Evolutionary conservation across 257 asterid genomes (phyloP).

Genomic region (Rehmannia glutinosa): DNA sequence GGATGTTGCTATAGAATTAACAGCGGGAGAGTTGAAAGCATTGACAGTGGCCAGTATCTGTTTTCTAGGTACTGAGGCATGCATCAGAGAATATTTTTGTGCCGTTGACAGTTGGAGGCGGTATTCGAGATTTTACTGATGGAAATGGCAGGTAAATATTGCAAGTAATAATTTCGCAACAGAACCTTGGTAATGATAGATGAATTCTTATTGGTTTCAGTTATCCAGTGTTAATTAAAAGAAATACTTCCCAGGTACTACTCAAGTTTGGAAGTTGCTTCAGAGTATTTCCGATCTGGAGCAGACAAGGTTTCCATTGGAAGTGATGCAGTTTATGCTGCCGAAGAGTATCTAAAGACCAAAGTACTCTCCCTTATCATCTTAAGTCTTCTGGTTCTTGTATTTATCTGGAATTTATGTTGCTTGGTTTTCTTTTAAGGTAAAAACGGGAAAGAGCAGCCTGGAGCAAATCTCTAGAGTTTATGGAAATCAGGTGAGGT

Average conservation of each 20-base stretch:
- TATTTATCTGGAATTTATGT: slow-evolving; percentile 13
- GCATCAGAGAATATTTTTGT: slow-evolving; percentile 12
- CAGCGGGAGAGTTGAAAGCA: not conserved
- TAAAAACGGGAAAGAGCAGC: slow-evolving; percentile 87
- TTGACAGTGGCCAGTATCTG: not conserved
- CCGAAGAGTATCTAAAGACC: slow-evolving; percentile 81
- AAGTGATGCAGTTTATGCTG: slow-evolving; percentile 98
- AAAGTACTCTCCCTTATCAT: slow-evolving; percentile 40
- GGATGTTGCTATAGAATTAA: not conserved
- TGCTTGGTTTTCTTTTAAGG: slow-evolving; percentile 35
- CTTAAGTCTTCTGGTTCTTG: not conserved
- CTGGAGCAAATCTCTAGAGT: slow-evolving; percentile 90
- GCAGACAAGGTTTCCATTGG: slow-evolving; percentile 97
- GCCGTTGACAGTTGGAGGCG: slow-evolving; percentile 8
- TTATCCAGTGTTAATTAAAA: not conserved
- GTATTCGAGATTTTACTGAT: slow-evolving; percentile 12
- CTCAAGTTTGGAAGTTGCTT: slow-evolving; percentile 96
- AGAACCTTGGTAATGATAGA: not conserved
- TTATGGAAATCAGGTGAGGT: slow-evolving; percentile 85
- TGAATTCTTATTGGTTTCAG: slow-evolving; percentile 5
- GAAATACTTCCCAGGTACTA: slow-evolving; percentile 53
- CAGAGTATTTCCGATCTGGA: slow-evolving; percentile 97
- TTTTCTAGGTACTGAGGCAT: not conserved
- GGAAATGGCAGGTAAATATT: slow-evolving; percentile 9
- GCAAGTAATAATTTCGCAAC: not conserved